Percentiles rank a stretch among this genome's conserved stretches.
Conservation (phyloP, 1,284 basidiomycete genomes). For the Fomitopsis palustris region DNA sequence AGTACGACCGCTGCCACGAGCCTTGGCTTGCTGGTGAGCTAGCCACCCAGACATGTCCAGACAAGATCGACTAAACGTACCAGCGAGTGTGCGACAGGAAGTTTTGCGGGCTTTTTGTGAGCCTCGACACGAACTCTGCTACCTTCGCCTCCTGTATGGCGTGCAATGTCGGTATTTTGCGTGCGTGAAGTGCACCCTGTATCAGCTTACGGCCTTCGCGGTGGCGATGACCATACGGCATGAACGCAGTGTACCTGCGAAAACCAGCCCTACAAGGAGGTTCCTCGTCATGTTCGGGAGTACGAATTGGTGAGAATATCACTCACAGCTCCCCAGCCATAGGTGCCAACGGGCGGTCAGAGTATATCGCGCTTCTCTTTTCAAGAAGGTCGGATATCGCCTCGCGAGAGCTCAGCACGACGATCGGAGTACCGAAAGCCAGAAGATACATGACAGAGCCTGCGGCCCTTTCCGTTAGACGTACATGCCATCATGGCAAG, state of each 20-base stretch:
- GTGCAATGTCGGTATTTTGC: background rate
- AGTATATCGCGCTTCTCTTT: slow-evolving; percentile 1
- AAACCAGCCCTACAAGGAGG: background rate
- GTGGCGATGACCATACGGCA: background rate
- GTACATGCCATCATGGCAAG: background rate
- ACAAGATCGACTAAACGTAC: background rate
- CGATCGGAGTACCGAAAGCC: background rate
- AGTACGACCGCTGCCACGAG: background rate
- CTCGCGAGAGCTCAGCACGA: slow-evolving; percentile 1
- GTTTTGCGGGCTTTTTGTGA: background rate
- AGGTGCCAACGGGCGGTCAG: background rate
- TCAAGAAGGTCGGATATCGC: slow-evolving; percentile 4
- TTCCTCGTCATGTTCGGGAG: too few relatives aligned
- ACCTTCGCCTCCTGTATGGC: background rate
- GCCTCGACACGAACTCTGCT: background rate
- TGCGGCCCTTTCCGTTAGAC: background rate
- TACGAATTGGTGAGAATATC: background rate
- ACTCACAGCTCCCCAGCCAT: background rate
- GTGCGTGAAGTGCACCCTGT: background rate
- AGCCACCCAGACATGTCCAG: background rate
- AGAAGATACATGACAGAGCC: background rate
- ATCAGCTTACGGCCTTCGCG: slow-evolving; percentile 5
- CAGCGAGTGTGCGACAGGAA: background rate
- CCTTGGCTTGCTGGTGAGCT: background rate
- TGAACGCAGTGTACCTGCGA: background rate